Base-by-base conservation (phyloP, 805 yeast species). In the Yarrowia sp. region DNA sequence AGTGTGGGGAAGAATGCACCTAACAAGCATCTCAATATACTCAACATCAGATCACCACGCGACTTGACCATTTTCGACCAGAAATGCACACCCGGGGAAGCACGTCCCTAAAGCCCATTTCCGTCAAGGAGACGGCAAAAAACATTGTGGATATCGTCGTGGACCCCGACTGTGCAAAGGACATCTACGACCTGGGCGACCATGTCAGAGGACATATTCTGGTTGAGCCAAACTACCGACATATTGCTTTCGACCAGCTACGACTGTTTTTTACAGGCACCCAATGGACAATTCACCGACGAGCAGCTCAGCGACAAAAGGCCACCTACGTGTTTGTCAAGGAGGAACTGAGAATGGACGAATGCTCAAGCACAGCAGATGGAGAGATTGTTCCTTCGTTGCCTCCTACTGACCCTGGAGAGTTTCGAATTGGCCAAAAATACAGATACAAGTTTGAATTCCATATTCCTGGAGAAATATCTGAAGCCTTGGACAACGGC, bases 1-100 rank as follows among this genome's bases (percentile, higher is more conserved):
- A 47, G 53, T 35, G 55, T 48, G 55, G 55, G 55, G 55, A 48
- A 48, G 55, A 17, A 35, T 48, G 55, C 55, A 48, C 55, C 41
- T 11, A 13, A 48, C 17, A 35, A 31, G 55, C 55, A 48, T 33
- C 41, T 17, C 55, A 13, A 33, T 31, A 35, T 4, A 35, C 41
- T 18, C 41, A 17, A 36, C 58, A 36, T 51, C 43, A n/a, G 15
- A 22, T 35, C 57, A 48, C 42, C 42, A 50, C 58, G 35, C 58
- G 58, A 51, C 58, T 14, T 32, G 28, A 33, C 32, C 17, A 6
- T n/a, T 31, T 22, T 10, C 36, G 7, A 22, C 28, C 28, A 22
- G 28, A 22, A 22, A 51, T 51, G 58, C 58, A 51, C 17, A 36
- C 58, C 43, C 32, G 58, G 18, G 58, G 58, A 36, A 51, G 58